These are phyloP conservation scores for Schizonepeta tenuifolia DNA, from an alignment of 257 asterid species.

Conservation along the genomic window DNA sequence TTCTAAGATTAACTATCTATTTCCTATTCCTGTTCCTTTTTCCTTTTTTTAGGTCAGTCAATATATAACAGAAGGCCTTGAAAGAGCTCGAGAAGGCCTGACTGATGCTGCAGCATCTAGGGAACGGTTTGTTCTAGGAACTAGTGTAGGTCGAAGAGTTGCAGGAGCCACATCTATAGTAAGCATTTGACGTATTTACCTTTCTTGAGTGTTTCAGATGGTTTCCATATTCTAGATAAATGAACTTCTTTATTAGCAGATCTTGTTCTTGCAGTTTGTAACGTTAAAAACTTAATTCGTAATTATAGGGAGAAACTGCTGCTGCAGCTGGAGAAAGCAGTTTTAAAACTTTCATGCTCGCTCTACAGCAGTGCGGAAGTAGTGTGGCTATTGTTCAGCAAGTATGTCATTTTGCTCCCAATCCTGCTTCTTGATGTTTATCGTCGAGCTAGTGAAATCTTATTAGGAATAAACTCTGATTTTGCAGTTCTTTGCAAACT, in stretches of 20 bases:
- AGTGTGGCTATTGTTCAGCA: slow-evolving; percentile 97
- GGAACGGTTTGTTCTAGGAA: slow-evolving; percentile 91
- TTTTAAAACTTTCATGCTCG: slow-evolving; percentile 91
- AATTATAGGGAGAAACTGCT: slow-evolving; percentile 84
- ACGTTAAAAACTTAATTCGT: slow-evolving; percentile 11
- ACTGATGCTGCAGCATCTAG: slow-evolving; percentile 93
- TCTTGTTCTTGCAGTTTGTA: slow-evolving; percentile 10
- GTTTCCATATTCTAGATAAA: slow-evolving; percentile 7
- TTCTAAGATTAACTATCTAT: neutral
- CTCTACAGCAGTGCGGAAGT: slow-evolving; percentile 95
- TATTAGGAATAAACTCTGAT: slow-evolving; percentile 15
- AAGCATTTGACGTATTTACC: slow-evolving; percentile 41
- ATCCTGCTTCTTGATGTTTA: slow-evolving; percentile 11
- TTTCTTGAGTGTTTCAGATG: slow-evolving; percentile 5
- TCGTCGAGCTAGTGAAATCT: slow-evolving; percentile 9
- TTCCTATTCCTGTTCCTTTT: slow-evolving; percentile 27
- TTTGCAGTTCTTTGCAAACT: slow-evolving; percentile 85
- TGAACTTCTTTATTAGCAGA: neutral
- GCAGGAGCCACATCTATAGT: slow-evolving; percentile 96
- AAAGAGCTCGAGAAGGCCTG: slow-evolving; percentile 89
- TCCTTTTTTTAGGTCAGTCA: slow-evolving; percentile 65
- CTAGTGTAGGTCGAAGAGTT: slow-evolving; percentile 87
- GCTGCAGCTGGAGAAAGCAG: slow-evolving; percentile 99
- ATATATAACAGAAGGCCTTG: slow-evolving; percentile 92
- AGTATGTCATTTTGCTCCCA: slow-evolving; percentile 52